Conservation (phyloP, 148 eudicot genomes). For the Rhododendron kiyosumense region DNA sequence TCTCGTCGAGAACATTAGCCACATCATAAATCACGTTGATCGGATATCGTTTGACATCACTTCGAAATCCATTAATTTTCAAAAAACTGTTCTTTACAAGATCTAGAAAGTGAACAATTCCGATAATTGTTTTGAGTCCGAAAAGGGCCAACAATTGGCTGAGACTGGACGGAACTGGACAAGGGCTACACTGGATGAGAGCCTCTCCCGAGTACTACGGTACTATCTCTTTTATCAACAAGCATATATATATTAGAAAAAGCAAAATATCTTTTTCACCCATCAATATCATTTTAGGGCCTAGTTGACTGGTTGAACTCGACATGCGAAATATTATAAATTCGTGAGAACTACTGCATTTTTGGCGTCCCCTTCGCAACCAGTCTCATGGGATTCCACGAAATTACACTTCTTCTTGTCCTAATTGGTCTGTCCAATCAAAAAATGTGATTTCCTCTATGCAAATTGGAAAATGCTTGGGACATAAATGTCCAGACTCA, state of each 20-base stretch:
- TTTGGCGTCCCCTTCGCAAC: background rate
- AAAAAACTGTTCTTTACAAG: no score
- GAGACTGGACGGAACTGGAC: no score
- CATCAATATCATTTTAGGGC: background rate
- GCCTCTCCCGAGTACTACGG: background rate
- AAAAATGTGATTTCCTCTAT: background rate
- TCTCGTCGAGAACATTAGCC: no score
- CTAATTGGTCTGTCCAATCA: background rate
- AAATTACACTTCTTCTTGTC: background rate
- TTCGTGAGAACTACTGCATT: background rate
- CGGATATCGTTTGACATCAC: no score
- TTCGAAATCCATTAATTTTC: no score
- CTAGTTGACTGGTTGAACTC: background rate
- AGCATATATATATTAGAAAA: background rate
- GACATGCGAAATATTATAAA: background rate
- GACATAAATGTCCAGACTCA: background rate
- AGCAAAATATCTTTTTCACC: background rate
- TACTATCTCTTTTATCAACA: background rate
- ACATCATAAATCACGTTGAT: no score
- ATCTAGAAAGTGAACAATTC: no score
- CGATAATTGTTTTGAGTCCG: fast-evolving
- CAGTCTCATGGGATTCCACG: background rate
- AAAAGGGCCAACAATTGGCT: no score
- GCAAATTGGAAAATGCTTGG: background rate
- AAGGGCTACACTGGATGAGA: no score